These are phyloP conservation scores for Porogramme epimiltina DNA, from an alignment of 1,284 basidiomycete genomes.

Conservation along the genomic window DNA sequence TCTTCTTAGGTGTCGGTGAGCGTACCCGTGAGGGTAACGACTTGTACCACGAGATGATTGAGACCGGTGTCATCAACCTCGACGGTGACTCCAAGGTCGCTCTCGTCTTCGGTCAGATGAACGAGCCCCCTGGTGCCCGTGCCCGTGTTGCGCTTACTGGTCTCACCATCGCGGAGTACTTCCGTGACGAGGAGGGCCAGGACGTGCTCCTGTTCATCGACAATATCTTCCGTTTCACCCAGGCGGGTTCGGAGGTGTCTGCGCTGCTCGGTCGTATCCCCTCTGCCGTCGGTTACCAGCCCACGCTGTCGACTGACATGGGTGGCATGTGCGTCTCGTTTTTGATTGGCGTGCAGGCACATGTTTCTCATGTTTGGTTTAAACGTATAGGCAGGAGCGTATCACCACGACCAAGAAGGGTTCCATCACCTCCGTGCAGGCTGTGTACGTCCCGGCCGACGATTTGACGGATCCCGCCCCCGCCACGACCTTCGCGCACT, in stretches of 20 bases:
- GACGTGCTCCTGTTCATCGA: constrained; percentile 99
- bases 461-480: constrained; percentile 99
- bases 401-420: constrained; percentile 99
- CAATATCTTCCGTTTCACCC: constrained; percentile 99
- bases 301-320: constrained; percentile 99
- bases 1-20: constrained; percentile 86
- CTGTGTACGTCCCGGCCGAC: constrained; percentile 99
- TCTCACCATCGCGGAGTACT: constrained; percentile 99
- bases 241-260: constrained; percentile 99
- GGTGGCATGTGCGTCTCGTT: constrained; percentile 88
- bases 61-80: constrained; percentile 99
- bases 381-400: constrained; percentile 80
- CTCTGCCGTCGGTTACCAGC: constrained; percentile 99
- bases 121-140: constrained; percentile 99
- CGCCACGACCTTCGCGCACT: constrained; percentile 98
- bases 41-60: constrained; percentile 99
- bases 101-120: constrained; percentile 99
- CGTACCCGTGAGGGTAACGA: constrained; percentile 99
- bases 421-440: constrained; percentile 99
- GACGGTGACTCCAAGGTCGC: constrained; percentile 99
- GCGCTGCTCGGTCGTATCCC: constrained; percentile 99
- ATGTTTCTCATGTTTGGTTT: constrained; percentile 3
- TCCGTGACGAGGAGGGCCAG: constrained; percentile 99
- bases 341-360: constrained; percentile 3
- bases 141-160: constrained; percentile 99